phyloP scores from a whole-genome alignment of 2,329 filamentous ascomycete genomes.

The Nectriaceae sp. region DNA sequence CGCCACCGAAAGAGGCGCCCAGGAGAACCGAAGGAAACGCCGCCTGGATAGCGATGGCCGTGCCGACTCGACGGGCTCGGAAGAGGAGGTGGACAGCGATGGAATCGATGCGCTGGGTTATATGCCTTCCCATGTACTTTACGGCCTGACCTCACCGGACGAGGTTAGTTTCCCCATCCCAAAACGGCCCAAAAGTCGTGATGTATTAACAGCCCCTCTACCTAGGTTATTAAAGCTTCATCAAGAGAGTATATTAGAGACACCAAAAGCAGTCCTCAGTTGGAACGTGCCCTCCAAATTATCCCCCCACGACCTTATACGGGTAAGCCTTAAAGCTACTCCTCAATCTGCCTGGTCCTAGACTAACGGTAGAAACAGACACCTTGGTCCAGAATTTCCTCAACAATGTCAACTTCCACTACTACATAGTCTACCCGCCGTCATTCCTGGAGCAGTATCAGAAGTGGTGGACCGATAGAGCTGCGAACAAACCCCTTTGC shows the following conservation, averaged over 20 bases:
- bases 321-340: slow-evolving; percentile 25
- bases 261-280: slow-evolving; percentile 27
- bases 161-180: slow-evolving; percentile 22
- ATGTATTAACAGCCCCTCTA: not conserved
- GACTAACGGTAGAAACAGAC: slow-evolving; percentile 28
- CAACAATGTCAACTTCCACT: slow-evolving; percentile 39
- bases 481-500: slow-evolving; percentile 32
- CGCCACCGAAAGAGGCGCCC: slow-evolving; percentile 22
- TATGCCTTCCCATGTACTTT: slow-evolving; percentile 34
- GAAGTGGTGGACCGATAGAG: slow-evolving; percentile 36
- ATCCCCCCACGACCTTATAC: slow-evolving; percentile 37
- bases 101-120: slow-evolving; percentile 40
- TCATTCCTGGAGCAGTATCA: slow-evolving; percentile 39
- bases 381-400: slow-evolving; percentile 40
- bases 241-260: slow-evolving; percentile 25
- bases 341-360: not conserved
- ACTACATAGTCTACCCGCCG: slow-evolving; percentile 40
- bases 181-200: too few relatives aligned
- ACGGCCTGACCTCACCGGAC: slow-evolving; percentile 24
- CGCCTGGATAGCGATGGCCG: slow-evolving; percentile 19
- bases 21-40: slow-evolving; percentile 25
- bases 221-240: slow-evolving; percentile 12
- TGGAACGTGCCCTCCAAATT: slow-evolving; percentile 33
- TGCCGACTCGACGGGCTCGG: slow-evolving; percentile 22
- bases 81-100: slow-evolving; percentile 24